A percentile compares a stretch with the other conserved stretches of the same genome.
These are phyloP conservation scores for Podaxis sp. DNA, from an alignment of 768 basidiomycete species.

Conservation along the genomic window DNA sequence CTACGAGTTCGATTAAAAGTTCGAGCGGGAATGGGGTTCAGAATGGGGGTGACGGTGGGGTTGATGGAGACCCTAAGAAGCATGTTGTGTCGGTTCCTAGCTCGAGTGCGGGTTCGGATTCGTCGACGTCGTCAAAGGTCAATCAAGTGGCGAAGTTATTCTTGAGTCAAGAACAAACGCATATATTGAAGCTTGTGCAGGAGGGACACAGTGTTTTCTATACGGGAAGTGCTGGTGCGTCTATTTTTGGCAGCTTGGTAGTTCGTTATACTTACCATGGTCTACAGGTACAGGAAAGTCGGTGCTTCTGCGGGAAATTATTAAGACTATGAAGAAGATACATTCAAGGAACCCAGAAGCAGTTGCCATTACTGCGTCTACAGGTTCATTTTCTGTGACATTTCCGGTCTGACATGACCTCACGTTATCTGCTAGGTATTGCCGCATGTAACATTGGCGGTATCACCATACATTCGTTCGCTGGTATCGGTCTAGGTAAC, in stretches of 20 bases:
- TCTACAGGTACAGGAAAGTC: constrained; percentile 93
- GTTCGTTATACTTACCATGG: neutral
- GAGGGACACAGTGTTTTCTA: constrained; percentile 84
- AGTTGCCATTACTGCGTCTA: constrained; percentile 93
- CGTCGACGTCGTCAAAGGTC: constrained; percentile 16
- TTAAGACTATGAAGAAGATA: constrained; percentile 64
- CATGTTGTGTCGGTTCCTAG: constrained; percentile 11
- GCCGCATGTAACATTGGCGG: constrained; percentile 98
- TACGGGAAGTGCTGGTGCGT: constrained; percentile 93
- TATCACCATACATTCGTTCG: constrained; percentile 91
- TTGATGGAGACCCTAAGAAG: neutral
- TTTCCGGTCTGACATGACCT: neutral
- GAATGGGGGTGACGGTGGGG: neutral
- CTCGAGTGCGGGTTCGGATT: constrained; percentile 18
- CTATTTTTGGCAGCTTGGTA: neutral
- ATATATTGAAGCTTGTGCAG: constrained; percentile 78
- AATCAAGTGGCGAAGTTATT: constrained; percentile 45
- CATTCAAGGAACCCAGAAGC: constrained; percentile 58
- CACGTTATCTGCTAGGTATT: constrained; percentile 55
- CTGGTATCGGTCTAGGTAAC: constrained; percentile 86
- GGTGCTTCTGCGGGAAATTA: constrained; percentile 90
- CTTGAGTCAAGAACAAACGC: constrained; percentile 84
- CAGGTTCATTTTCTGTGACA: constrained; percentile 48
- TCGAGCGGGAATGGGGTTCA: neutral
- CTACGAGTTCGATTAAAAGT: neutral